Base-by-base conservation (phyloP, 805 yeast species). In the Wickerhamomyces strasburgensis region DNA sequence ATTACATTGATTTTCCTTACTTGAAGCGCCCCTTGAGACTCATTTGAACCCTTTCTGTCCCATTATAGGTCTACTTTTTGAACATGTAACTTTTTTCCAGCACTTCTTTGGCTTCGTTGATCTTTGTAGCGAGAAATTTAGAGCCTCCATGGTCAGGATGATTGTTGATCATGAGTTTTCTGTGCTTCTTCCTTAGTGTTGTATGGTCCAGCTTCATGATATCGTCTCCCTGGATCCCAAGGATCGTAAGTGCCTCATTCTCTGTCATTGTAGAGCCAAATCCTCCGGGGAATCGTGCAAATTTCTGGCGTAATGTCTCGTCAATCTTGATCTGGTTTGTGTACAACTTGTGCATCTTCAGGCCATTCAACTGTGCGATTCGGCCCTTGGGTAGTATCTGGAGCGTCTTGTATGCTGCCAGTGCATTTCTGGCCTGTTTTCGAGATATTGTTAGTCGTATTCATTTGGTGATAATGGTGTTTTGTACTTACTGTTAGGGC, bases 111-210 rank as follows among this genome's bases (percentile, higher is more conserved):
- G 96, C 96, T 57, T 80, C 85, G 53, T 87, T 86, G 34, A 87
- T 82, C 63, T 86, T 87, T 59, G 85, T 79, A 18, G 95, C 93
- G 44, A 86, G 51, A 47, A 72, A 83, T 14, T 86, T 78, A 31
- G 89, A 80, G 2, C 96, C 96, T 3, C 95, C 95, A 49, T 82
- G 77, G 58, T 86, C 96, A 1, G 96, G 95, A 56, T 86, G 96
- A 58, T 86, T 86, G 10, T 75, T 64, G 61, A 86, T 65, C 95
- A 86, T 87, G 55, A 82, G 70, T 42, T 64, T 65, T 52, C 95
- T 70, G 56, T 87, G 95, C 39, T 78, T 76, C 42, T 74, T 79
- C 58, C 80, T 81, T 47, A 90, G 65, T 46, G 73, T 54, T 10
- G 68, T 67, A 21, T 56, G 58, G 29, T 68, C 62, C 24, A 80